Conservation (phyloP, 306 rosid species). For the Erythrophleum fordii region DNA sequence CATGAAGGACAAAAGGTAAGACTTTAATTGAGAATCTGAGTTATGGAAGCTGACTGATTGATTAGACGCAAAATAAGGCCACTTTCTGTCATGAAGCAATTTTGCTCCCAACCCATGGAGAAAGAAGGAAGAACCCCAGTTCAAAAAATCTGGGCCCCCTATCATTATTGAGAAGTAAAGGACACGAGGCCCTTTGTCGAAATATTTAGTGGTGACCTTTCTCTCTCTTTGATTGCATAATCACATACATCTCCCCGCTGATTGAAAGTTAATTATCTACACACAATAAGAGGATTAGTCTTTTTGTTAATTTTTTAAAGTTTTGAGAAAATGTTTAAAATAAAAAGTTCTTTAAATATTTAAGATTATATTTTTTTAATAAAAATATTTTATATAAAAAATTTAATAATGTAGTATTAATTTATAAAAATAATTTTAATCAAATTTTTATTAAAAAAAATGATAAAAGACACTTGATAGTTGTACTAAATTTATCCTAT, state of each 20-base stretch:
- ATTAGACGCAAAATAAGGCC: slow-evolving; percentile 14
- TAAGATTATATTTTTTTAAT: neutral
- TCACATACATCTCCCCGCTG: neutral
- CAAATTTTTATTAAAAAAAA: neutral
- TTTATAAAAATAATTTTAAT: neutral
- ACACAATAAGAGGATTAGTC: neutral
- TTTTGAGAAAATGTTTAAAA: neutral
- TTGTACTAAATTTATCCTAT: no score
- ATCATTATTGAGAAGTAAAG: neutral
- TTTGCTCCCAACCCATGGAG: neutral
- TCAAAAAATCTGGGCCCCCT: slow-evolving; percentile 39
- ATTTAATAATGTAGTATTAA: neutral
- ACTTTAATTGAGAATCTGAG: slow-evolving; percentile 43
- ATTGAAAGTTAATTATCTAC: slow-evolving; percentile 2
- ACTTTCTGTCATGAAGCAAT: slow-evolving; percentile 1
- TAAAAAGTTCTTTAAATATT: neutral
- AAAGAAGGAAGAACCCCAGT: slow-evolving; percentile 30
- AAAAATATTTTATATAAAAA: neutral
- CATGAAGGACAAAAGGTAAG: slow-evolving; percentile 23
- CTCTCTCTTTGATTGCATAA: neutral
- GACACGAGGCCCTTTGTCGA: neutral
- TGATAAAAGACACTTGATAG: no score
- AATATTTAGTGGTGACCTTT: neutral
- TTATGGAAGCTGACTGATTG: slow-evolving; percentile 28
- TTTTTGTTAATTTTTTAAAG: neutral